Conservation (phyloP, 2,329 filamentous ascomycete species). For the Xylariaceae sp. region DNA sequence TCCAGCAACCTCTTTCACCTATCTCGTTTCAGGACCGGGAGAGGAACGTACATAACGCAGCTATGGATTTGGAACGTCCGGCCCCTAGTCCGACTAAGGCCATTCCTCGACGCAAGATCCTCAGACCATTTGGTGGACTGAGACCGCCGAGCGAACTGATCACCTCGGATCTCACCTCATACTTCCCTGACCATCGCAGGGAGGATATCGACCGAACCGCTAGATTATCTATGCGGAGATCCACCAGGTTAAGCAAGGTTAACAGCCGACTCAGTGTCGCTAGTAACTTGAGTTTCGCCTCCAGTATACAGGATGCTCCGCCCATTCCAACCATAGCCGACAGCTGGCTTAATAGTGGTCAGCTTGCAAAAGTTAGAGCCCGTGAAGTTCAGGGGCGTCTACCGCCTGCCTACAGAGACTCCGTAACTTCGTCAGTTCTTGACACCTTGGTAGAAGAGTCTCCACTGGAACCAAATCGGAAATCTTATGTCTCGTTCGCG, state of each 20-base stretch:
- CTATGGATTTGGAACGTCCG: conserved; percentile 55
- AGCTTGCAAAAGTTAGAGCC: conserved; percentile 47
- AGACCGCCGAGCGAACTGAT: conserved; percentile 96
- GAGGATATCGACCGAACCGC: conserved; percentile 96
- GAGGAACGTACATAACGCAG: conserved; percentile 58
- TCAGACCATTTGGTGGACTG: conserved; percentile 84
- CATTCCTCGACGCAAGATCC: conserved; percentile 48
- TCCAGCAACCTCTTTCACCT: conserved; percentile 84
- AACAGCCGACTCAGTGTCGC: conserved; percentile 91
- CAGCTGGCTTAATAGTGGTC: conserved; percentile 70
- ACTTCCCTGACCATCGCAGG: conserved; percentile 91
- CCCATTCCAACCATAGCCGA: conserved; percentile 95
- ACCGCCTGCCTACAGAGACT: conserved; percentile 72
- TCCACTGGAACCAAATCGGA: conserved; percentile 78
- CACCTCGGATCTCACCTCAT: conserved; percentile 90
- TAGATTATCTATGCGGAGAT: conserved; percentile 84
- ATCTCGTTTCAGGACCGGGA: conserved; percentile 68
- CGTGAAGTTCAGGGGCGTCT: conserved; percentile 43
- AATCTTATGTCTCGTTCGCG: conserved; percentile 89
- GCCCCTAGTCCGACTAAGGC: conserved; percentile 44
- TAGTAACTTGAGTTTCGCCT: conserved; percentile 89
- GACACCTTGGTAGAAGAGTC: conserved; percentile 91
- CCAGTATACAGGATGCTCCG: conserved; percentile 86
- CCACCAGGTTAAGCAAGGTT: conserved; percentile 84
- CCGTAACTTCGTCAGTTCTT: conserved; percentile 80